These are phyloP conservation scores for Zygoascus hellenicus DNA, from an alignment of 1,139 yeast genomes.

Conservation along the genomic window DNA sequence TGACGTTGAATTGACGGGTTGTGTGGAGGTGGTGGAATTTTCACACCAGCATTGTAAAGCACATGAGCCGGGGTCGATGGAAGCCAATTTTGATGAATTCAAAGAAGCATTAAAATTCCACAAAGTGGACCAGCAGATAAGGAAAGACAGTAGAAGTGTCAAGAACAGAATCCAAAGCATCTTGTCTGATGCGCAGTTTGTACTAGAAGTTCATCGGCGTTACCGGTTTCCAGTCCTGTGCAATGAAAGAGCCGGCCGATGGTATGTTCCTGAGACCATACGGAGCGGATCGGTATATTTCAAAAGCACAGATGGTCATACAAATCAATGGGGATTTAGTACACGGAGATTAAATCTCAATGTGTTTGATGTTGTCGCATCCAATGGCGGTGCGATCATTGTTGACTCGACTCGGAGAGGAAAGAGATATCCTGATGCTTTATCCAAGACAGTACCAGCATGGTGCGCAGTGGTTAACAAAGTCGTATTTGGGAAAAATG, in stretches of 20 bases:
- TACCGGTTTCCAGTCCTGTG: constrained; percentile 42
- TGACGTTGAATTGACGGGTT: not conserved
- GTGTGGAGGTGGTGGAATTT: not conserved
- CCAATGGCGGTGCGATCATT: constrained; percentile 45
- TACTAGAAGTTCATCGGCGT: constrained; percentile 32
- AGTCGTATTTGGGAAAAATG: constrained; percentile 37
- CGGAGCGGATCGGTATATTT: constrained; percentile 56
- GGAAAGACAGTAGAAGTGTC: constrained; percentile 51
- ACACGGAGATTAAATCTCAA: constrained; percentile 69
- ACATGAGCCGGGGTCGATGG: too few species aligned
- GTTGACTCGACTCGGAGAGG: constrained; percentile 86
- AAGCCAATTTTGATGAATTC: too few species aligned
- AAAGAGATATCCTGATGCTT: constrained; percentile 77
- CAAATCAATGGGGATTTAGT: constrained; percentile 72
- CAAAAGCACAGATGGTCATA: constrained; percentile 90
- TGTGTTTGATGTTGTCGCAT: constrained; percentile 44
- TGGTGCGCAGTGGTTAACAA: constrained; percentile 82
- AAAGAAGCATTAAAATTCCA: not conserved
- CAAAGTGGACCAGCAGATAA: constrained; percentile 29
- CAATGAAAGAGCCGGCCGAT: constrained; percentile 81
- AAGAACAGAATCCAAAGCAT: constrained; percentile 69
- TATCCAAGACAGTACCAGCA: constrained; percentile 79
- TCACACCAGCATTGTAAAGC: too few species aligned
- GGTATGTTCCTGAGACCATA: constrained; percentile 58
- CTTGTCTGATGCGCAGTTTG: constrained; percentile 49